phyloP scores from a whole-genome alignment of 129 eudicot genomes.

The Glebionis coronaria region DNA sequence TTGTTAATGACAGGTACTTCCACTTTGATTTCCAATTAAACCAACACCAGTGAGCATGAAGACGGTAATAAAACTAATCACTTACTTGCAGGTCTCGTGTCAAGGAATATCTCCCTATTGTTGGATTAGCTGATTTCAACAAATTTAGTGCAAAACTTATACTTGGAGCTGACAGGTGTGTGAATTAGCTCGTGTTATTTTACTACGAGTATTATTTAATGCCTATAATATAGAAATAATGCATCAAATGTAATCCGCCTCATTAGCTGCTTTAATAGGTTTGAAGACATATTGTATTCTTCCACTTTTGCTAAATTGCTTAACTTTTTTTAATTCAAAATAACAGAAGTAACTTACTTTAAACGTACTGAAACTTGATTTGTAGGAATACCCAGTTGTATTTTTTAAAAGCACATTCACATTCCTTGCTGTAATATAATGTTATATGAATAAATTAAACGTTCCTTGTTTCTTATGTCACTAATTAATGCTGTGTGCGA shows the following conservation, averaged over 20 bases:
- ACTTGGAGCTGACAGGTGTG: constrained; percentile 90
- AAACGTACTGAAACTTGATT: no score
- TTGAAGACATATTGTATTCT: neutral
- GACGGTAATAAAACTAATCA: neutral
- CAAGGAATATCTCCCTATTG: constrained; percentile 96
- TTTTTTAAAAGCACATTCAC: neutral
- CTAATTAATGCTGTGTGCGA: neutral
- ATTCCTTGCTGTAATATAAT: neutral
- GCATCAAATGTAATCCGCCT: neutral
- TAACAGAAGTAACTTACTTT: no score
- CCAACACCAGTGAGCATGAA: neutral
- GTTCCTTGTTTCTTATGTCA: neutral
- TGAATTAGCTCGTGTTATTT: neutral
- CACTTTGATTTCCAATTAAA: neutral
- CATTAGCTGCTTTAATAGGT: neutral
- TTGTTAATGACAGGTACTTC: constrained; percentile 71
- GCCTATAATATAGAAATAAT: neutral
- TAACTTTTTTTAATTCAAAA: no score
- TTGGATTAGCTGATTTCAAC: constrained; percentile 95
- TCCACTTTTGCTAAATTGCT: no score
- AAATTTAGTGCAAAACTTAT: constrained; percentile 95
- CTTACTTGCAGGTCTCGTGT: constrained; percentile 66
- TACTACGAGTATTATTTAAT: neutral
- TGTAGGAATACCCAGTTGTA: no score
- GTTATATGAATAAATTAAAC: constrained; percentile 1